These are phyloP conservation scores for Neophaeococcomyces aloes DNA, from an alignment of 2,329 filamentous ascomycete species.

Conservation along the genomic window DNA sequence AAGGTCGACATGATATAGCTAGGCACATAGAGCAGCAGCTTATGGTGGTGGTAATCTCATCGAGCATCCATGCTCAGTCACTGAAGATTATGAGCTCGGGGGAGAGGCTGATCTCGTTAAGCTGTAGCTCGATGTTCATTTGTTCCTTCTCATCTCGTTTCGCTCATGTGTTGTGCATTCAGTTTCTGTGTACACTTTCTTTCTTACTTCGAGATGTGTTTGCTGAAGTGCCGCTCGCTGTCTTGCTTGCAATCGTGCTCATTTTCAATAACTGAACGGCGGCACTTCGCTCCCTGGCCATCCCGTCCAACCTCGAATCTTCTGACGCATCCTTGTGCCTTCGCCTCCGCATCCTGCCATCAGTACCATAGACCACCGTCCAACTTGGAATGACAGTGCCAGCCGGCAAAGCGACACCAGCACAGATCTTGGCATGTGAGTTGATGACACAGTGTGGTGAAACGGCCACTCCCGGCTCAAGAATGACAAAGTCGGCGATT, in stretches of 20 bases:
- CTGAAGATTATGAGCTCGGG: too few species aligned
- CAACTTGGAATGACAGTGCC: constrained; percentile 50
- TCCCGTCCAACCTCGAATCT: constrained; percentile 5
- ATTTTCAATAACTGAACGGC: neutral
- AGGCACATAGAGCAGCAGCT: too few species aligned
- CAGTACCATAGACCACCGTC: constrained; percentile 59
- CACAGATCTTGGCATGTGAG: constrained; percentile 60
- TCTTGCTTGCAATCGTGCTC: constrained; percentile 1
- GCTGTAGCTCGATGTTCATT: neutral
- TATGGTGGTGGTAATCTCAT: too few species aligned
- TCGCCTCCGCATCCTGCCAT: constrained; percentile 31
- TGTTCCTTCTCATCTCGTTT: neutral
- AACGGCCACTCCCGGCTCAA: constrained; percentile 38
- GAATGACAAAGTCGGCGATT: constrained; percentile 29
- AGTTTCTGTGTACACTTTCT: constrained; percentile 2
- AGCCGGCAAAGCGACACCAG: constrained; percentile 44
- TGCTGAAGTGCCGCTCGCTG: neutral
- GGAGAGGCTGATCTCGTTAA: too few species aligned
- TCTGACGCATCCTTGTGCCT: neutral
- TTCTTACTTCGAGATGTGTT: neutral
- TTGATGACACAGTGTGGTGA: constrained; percentile 27
- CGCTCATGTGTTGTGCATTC: neutral
- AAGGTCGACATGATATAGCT: too few species aligned
- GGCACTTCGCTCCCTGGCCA: constrained; percentile 1
- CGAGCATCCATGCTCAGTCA: too few species aligned